phyloP scores from a whole-genome alignment of 1,139 yeast genomes.

The Zygosaccharomyces pseudobailii region DNA sequence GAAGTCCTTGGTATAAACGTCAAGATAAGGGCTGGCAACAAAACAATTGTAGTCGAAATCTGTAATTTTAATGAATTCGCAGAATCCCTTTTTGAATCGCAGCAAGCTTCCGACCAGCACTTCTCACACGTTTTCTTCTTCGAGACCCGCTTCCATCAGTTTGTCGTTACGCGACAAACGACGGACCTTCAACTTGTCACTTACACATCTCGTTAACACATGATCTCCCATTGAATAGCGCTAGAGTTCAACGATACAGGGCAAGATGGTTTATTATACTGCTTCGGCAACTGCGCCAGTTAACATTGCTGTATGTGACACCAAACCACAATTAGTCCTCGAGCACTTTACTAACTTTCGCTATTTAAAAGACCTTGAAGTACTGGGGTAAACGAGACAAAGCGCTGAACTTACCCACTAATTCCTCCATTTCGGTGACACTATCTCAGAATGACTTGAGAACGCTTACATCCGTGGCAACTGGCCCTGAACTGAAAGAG shows the following conservation, averaged over 20 bases:
- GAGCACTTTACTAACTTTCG: background rate
- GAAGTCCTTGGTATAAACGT: too few species aligned
- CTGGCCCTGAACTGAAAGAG: slow-evolving; percentile 49
- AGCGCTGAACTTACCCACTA: slow-evolving; percentile 83
- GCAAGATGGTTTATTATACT: slow-evolving; percentile 46
- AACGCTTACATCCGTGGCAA: slow-evolving; percentile 84
- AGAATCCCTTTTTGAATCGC: too few species aligned
- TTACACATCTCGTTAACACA: too few species aligned
- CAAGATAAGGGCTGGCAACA: too few species aligned
- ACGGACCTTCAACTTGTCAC: background rate
- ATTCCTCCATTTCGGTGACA: slow-evolving; percentile 92
- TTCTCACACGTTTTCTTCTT: background rate
- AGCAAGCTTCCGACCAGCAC: too few species aligned
- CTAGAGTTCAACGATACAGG: background rate
- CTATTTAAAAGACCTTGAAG: slow-evolving; percentile 61
- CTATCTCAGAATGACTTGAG: slow-evolving; percentile 83
- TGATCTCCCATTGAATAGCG: too few species aligned
- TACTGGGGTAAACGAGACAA: slow-evolving; percentile 98
- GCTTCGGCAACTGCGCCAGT: slow-evolving; percentile 96
- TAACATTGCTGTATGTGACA: slow-evolving; percentile 74
- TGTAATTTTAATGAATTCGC: too few species aligned
- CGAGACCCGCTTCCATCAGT: background rate
- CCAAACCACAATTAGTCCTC: background rate
- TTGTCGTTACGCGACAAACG: background rate
- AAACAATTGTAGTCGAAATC: too few species aligned